Evolutionary conservation across 768 basidiomycete genomes (phyloP), one percentile per base, ranked within the genome.

Genomic region (Pholiota conissans): DNA sequence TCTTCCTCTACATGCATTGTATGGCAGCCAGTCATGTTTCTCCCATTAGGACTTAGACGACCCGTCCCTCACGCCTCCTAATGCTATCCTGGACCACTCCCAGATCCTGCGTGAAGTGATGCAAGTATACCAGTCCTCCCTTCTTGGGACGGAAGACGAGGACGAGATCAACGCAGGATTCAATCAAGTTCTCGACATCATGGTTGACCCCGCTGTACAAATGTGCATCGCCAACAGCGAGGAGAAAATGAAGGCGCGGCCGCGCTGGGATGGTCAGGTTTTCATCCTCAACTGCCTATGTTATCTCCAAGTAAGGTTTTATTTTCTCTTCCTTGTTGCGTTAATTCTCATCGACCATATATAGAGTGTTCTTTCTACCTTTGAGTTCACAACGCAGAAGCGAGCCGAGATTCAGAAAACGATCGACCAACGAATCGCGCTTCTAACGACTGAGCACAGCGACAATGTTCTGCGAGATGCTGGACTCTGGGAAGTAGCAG

Each of bases 41-140:
- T 18, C 32, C 30, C 37, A 39, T 16, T 56, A 90, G 87, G 86
- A 87, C 46, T 68, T 77, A 22, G 84, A 91, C 40, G 93, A 95
- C 60, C 74, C 83, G 0, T 83, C 88, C 0, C 73, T 90, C 5
- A 79, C 83, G 1, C 90, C 95, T 1, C 93, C 95, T 0, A 76
- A 89, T 5, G 76, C 82, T 0, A 84, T 98, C 18, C 82, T 94
- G 30, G 93, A 97, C 62, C 87, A 94, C 40, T 80, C 84, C 0
- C 90, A 93, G 59, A 85, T 92, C 56, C 78, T 98, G 8, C 86
- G 90, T 11, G 94, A 98, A 69, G 85, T 97, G 61, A 90, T 95
- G 85, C 72, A 79, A 0, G 94, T 97, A 5, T 95, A 96, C 69
- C 86, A 91, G 30, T 89, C 90, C 0, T 95, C 95, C 0, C 80